Evolutionary conservation across 2,329 filamentous ascomycete genomes (phyloP).

Genomic region (Fusarium decemcellulare): DNA sequence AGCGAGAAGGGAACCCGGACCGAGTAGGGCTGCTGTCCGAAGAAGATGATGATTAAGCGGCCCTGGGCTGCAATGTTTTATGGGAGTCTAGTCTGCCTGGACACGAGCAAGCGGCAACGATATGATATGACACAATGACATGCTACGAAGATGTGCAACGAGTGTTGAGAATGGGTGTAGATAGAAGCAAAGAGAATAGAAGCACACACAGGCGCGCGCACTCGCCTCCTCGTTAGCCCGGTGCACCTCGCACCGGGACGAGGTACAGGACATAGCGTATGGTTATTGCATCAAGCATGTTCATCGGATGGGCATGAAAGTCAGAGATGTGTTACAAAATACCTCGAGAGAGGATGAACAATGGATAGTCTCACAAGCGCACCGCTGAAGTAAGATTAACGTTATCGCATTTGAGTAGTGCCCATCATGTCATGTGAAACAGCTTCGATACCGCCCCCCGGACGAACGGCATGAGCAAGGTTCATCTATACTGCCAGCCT

Average conservation of each 20-base stretch:
- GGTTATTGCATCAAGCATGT: slow-evolving; percentile 36
- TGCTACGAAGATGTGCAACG: slow-evolving; percentile 30
- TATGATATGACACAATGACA: slow-evolving; percentile 29
- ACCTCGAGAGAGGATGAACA: slow-evolving; percentile 23
- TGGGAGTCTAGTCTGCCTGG: slow-evolving; percentile 25
- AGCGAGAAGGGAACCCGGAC: slow-evolving; percentile 51
- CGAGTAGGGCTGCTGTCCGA: slow-evolving; percentile 37
- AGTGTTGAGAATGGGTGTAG: slow-evolving; percentile 36
- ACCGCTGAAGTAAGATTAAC: neutral
- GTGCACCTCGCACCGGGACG: slow-evolving; percentile 19
- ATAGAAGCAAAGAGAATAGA: slow-evolving; percentile 42
- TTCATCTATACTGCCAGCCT: neutral
- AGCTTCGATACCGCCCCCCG: neutral
- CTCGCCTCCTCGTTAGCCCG: slow-evolving; percentile 19
- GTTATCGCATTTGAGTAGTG: neutral
- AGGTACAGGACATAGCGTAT: slow-evolving; percentile 32
- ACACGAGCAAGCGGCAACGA: slow-evolving; percentile 35
- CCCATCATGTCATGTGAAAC: neutral
- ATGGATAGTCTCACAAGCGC: slow-evolving; percentile 17
- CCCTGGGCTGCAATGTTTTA: slow-evolving; percentile 17
- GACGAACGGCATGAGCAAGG: slow-evolving; percentile 2
- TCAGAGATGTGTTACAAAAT: slow-evolving; percentile 20
- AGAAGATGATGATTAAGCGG: slow-evolving; percentile 24
- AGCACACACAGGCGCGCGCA: slow-evolving; percentile 10
- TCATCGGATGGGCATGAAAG: slow-evolving; percentile 18